A percentile compares a stretch with the other conserved stretches of the same genome.
These are phyloP conservation scores for Mycena latifolia DNA, from an alignment of 768 basidiomycete species.

Conservation along the genomic window DNA sequence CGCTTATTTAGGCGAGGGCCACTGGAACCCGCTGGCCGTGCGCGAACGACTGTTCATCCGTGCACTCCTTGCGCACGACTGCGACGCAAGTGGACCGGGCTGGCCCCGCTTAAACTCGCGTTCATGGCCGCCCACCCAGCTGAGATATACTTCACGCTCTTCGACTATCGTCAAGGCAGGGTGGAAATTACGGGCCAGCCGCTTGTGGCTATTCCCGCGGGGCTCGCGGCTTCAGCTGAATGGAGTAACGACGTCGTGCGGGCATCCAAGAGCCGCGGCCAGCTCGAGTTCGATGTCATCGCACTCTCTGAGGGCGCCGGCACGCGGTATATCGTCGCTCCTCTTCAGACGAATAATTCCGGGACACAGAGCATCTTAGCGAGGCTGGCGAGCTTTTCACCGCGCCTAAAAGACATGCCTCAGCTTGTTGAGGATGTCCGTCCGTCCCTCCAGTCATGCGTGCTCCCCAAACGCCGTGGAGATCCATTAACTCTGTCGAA, in stretches of 20 bases:
- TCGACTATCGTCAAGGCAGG: neutral
- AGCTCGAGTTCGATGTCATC: constrained; percentile 89
- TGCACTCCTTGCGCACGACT: neutral
- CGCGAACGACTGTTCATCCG: neutral
- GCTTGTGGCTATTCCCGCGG: neutral
- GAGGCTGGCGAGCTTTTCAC: neutral
- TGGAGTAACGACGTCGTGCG: neutral
- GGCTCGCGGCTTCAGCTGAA: neutral
- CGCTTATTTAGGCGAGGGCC: neutral
- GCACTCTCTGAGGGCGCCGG: neutral
- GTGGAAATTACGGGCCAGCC: neutral
- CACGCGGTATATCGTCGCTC: neutral
- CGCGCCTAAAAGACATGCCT: neutral
- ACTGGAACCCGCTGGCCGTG: too few species aligned
- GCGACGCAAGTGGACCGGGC: neutral
- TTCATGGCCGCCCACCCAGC: constrained; percentile 2
- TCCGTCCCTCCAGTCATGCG: too few species aligned
- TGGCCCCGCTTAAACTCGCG: neutral
- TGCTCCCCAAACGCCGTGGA: too few species aligned
- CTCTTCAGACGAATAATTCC: neutral
- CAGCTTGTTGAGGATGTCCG: neutral
- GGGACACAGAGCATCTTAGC: neutral
- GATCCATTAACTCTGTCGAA: too few species aligned
- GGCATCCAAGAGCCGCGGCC: constrained; percentile 68
- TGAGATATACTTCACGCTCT: neutral